Base-by-base conservation (phyloP, 805 yeast genomes). In the Ogataea trehaloabstinens region DNA sequence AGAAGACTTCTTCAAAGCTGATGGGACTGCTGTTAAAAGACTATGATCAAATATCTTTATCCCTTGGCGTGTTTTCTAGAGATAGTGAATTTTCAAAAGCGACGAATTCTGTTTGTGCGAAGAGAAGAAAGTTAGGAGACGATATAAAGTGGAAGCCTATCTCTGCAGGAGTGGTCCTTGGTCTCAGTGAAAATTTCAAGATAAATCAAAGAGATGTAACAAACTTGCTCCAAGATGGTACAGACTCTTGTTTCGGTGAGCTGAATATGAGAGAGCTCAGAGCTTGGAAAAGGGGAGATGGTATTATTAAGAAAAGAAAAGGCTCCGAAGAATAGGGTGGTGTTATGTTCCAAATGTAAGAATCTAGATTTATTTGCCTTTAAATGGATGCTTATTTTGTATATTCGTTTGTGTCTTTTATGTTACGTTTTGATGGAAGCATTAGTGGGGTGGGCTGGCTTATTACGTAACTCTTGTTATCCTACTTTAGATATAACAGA, bases 141-240 rank as follows among this genome's bases (percentile, higher is more conserved):
- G 48, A 45, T 15, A 54, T 54, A 24, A 39, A 49, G 20, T 54
- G 59, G 59, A 46, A 47, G 32, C 53, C 56, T 8, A 37, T 44
- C 10, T 29, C 54, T 2, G 48, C 48, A 4, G 55, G 55, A 6
- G 43, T 41, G n/a, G 41, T 52, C 11, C 37, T 51, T 38, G 55
- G 54, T 8, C 34, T 53, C 17, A 46, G 48, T 33, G 56, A 53
- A 15, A 31, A 37, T 11, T 52, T 52, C 33, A 33, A 40, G 16
- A 35, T 52, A 17, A 42, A 44, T 28, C 58, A 53, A 30, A 41
- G 49, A n/a, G 47, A 47, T 12, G 50, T 50, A 11, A 27, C 41
- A 12, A 27, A 30, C 11, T 15, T 53, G 35, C 44, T 53, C 20
- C 45, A 40, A 17, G 35, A 41, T 16, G 40, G 34, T 4, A 27